phyloP scores from a whole-genome alignment of 345 rosid genomes.

The Barbarea vulgaris region DNA sequence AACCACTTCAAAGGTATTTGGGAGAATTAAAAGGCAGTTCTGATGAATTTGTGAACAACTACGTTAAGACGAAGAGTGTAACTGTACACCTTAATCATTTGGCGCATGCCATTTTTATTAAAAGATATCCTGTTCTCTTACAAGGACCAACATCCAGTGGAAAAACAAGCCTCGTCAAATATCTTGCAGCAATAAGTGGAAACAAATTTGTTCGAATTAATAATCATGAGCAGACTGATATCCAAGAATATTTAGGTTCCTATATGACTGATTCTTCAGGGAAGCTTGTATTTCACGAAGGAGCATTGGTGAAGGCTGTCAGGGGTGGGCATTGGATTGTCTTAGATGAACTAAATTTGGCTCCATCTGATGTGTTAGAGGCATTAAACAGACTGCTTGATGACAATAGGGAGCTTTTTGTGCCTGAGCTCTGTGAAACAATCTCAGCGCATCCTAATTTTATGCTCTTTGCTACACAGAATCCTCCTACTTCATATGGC shows the following conservation, averaged over 20 bases:
- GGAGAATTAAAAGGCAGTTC: constrained; percentile 37
- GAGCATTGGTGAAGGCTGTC: constrained; percentile 92
- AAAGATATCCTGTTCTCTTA: constrained; percentile 85
- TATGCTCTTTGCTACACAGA: constrained; percentile 98
- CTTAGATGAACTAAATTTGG: constrained; percentile 91
- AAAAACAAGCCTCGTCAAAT: constrained; percentile 94
- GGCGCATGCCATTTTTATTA: constrained; percentile 80
- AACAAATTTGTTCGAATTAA: constrained; percentile 88
- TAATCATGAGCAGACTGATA: constrained; percentile 95
- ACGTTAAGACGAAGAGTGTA: constrained; percentile 79
- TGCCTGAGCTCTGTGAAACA: constrained; percentile 80
- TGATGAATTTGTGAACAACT: constrained; percentile 55
- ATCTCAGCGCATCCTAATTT: constrained; percentile 84
- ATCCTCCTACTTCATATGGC: constrained; percentile 90
- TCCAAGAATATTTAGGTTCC: constrained; percentile 92
- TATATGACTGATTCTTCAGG: constrained; percentile 79
- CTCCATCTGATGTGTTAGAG: constrained; percentile 96
- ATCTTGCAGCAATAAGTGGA: constrained; percentile 90
- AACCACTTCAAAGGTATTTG: constrained; percentile 50
- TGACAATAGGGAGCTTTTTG: constrained; percentile 94
- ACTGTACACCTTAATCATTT: constrained; percentile 69
- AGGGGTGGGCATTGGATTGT: constrained; percentile 92
- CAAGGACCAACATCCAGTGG: constrained; percentile 99
- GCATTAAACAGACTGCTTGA: constrained; percentile 91
- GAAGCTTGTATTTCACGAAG: constrained; percentile 91